These are phyloP conservation scores for Auxenochlorella pyrenoidosa DNA, from an alignment of 139 green algal species.

Conservation along the genomic window DNA sequence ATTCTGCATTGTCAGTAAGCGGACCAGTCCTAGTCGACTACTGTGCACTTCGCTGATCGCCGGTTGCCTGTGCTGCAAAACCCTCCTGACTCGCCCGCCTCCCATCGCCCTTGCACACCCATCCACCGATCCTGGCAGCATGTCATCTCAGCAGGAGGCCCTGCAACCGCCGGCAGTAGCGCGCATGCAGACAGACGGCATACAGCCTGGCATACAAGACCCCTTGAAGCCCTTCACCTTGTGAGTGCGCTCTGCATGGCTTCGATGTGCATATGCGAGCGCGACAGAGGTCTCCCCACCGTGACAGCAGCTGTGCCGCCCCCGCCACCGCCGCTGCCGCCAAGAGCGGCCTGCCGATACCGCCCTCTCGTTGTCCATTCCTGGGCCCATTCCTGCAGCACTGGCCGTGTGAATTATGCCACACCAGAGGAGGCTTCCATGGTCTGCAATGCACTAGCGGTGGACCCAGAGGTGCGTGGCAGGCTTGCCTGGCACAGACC, in stretches of 20 bases:
- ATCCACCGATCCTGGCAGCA: too few relatives aligned
- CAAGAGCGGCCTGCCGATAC: background rate
- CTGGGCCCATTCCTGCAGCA: conserved; percentile 8
- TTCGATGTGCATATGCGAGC: background rate
- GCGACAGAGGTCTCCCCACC: background rate
- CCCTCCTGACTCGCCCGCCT: too few relatives aligned
- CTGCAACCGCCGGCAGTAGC: background rate
- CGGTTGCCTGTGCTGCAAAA: too few relatives aligned
- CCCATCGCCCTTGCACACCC: too few relatives aligned
- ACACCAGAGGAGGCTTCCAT: conserved; percentile 38
- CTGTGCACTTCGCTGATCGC: too few relatives aligned
- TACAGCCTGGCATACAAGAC: conserved; percentile 20
- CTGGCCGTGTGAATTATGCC: conserved; percentile 15
- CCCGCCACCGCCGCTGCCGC: too few relatives aligned
- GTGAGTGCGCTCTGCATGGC: background rate
- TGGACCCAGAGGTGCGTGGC: conserved; percentile 48
- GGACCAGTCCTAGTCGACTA: too few relatives aligned
- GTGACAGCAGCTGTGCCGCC: background rate
- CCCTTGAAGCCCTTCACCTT: conserved; percentile 48
- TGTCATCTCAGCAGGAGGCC: too few relatives aligned
- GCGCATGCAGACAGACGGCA: conserved; percentile 4
- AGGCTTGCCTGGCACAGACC: background rate
- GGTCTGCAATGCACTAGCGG: conserved; percentile 34
- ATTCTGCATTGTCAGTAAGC: too few relatives aligned
- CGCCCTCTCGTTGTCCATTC: too few relatives aligned